Evolutionary conservation across 2,329 filamentous ascomycete species (phyloP).

Genomic region (Trichoderma brevicompactum): DNA sequence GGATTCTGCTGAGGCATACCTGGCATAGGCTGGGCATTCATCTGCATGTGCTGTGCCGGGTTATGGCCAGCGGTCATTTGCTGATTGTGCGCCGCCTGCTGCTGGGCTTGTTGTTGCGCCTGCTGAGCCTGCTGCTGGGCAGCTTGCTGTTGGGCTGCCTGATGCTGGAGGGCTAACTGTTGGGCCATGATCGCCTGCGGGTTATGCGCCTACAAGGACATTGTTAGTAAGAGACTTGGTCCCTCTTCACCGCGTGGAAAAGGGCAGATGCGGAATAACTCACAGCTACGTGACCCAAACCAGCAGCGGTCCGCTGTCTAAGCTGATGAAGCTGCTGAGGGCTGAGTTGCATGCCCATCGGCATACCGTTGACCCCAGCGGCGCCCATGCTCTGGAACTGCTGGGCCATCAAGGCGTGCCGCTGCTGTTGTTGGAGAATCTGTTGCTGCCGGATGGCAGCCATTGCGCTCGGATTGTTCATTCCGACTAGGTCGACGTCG

Average conservation of each 20-base stretch:
- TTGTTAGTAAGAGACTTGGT: not conserved
- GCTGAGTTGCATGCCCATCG: slow-evolving; percentile 57
- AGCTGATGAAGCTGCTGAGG: slow-evolving; percentile 58
- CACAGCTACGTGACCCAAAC: slow-evolving; percentile 47
- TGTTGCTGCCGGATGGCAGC: slow-evolving; percentile 59
- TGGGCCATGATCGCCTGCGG: slow-evolving; percentile 51
- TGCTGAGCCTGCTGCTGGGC: slow-evolving; percentile 35
- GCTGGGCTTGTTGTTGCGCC: slow-evolving; percentile 32
- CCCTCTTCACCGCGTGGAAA: not conserved
- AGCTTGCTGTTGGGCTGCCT: slow-evolving; percentile 45
- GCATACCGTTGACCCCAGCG: slow-evolving; percentile 49
- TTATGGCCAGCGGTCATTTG: slow-evolving; percentile 49
- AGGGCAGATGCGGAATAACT: not conserved
- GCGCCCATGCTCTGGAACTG: slow-evolving; percentile 58
- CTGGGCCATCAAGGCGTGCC: slow-evolving; percentile 59
- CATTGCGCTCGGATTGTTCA: slow-evolving; percentile 44
- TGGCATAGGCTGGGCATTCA: slow-evolving; percentile 53
- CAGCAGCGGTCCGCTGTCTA: slow-evolving; percentile 46
- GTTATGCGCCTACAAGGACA: slow-evolving; percentile 36
- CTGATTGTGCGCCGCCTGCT: slow-evolving; percentile 46
- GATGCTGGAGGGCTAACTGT: slow-evolving; percentile 52
- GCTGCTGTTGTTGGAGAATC: slow-evolving; percentile 58
- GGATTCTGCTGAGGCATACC: slow-evolving; percentile 51
- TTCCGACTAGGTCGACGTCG: slow-evolving; percentile 37
- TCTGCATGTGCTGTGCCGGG: slow-evolving; percentile 53